Evolutionary conservation across 257 asterid genomes (phyloP), one percentile per base, ranked within the genome.

Genomic region (Gynochthodes officinalis): DNA sequence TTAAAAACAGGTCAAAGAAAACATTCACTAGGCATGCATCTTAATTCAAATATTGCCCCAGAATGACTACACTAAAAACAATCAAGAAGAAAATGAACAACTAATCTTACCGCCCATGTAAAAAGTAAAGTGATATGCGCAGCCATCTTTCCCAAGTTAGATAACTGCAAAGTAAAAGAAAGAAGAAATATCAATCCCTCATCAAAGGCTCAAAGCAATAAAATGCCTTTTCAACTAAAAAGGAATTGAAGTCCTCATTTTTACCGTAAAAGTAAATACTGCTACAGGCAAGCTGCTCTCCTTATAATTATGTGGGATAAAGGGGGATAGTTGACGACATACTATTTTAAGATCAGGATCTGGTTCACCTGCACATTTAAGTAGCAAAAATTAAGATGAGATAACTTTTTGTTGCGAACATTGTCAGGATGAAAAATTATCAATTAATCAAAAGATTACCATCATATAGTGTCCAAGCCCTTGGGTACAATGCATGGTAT

Each of bases 391-490:
- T 43, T 21, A 27, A 75, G 64, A 69, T 71, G 53, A 81, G 77
- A 77, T 73, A 60, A 75, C 23, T 53, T 70, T 65, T 64, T 44
- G 79, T 50, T 62, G 71, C 12, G 59, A 46, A 54, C 73, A 60
- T 75, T 32, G 73, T 46, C 66, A 42, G 53, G 67, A 53, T 58
- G 78, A 39, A 39, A 84, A 52, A 71, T 54, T n/a, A 71, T 54
- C 49, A 67, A 63, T 64, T 64, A 42, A 82, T 64, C 32, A 77
- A 54, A 72, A 67, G 60, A 68, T 74, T 89, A 95, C 98, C 97
- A 73, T 92, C 91, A 70, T 92, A 92, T 39, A 88, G 95, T 40
- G 99, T 95, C 99, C 99, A 95, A n/a, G 99, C 86, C 84, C 99
- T 89, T 6, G 99, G 99, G 81, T 70, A 95, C 82, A 95, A 75